A percentile compares a stretch with the other conserved stretches of the same genome.
phyloP scores from a whole-genome alignment of 2,329 filamentous ascomycete species.

The Pestalotiopsis sp. region DNA sequence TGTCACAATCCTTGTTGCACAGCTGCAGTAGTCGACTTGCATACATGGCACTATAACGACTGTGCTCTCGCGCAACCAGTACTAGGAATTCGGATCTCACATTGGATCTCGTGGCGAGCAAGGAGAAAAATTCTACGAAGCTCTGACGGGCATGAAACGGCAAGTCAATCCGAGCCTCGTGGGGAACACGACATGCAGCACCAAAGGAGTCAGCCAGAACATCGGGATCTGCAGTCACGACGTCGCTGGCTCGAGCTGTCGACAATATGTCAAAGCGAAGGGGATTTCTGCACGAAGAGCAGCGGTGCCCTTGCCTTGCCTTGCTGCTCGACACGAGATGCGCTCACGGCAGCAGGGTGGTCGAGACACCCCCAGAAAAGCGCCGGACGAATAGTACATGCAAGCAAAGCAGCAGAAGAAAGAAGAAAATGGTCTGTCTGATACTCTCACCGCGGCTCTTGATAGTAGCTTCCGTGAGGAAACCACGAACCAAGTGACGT shows the following conservation, averaged over 20 bases:
- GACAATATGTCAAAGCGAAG: background rate
- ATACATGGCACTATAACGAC: background rate
- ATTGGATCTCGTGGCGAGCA: background rate
- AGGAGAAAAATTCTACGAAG: background rate
- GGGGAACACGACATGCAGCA: background rate
- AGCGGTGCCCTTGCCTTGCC: background rate
- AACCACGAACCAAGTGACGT: constrained; percentile 28
- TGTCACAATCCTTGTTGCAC: constrained; percentile 7
- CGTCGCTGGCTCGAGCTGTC: background rate
- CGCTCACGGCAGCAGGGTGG: background rate
- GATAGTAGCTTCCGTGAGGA: constrained; percentile 20
- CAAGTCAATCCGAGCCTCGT: background rate
- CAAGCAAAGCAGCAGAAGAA: background rate
- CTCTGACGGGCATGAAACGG: constrained; percentile 1
- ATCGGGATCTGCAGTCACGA: background rate
- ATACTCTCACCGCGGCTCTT: constrained; percentile 45
- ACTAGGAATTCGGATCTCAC: background rate
- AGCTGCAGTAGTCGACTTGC: background rate
- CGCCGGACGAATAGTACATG: background rate
- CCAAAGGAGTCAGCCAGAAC: background rate
- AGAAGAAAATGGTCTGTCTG: constrained; percentile 57
- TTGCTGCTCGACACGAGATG: background rate
- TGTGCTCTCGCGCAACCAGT: background rate
- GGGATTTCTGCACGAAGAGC: background rate
- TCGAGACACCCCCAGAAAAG: background rate